Conservation (phyloP, 345 rosid genomes). For the Limnanthes douglasii region DNA sequence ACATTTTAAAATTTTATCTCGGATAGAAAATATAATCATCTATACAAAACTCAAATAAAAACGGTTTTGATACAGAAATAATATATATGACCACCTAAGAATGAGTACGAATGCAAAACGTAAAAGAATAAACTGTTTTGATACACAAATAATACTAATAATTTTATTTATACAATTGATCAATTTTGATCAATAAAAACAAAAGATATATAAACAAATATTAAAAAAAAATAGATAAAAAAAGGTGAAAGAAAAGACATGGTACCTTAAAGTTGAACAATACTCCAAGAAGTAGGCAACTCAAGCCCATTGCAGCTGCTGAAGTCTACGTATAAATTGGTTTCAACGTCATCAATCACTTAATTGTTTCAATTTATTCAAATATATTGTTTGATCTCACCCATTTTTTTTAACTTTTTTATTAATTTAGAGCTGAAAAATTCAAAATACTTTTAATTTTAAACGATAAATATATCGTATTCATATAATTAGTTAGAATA, state of each 20-base stretch:
- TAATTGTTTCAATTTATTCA: not conserved
- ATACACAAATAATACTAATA: not conserved
- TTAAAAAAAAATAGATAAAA: not conserved
- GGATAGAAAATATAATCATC: too few species aligned
- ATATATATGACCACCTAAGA: too few species aligned
- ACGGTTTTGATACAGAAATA: too few species aligned
- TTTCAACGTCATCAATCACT: not conserved
- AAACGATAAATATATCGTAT: too few species aligned
- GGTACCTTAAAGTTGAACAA: slow-evolving; percentile 36
- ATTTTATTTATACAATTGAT: not conserved
- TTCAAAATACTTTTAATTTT: not conserved
- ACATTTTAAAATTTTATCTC: not conserved
- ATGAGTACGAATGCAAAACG: too few species aligned
- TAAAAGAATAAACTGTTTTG: not conserved
- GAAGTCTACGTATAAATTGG: slow-evolving; percentile 21
- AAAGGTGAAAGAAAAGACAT: not conserved
- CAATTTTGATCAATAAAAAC: not conserved
- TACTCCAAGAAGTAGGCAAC: slow-evolving; percentile 19
- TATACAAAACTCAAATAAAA: too few species aligned
- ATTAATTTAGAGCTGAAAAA: not conserved
- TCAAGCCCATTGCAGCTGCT: slow-evolving; percentile 24
- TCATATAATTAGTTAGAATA: not conserved
- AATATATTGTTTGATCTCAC: not conserved
- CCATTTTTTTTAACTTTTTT: not conserved
- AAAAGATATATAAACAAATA: not conserved